A percentile compares a stretch with the other conserved stretches of the same genome.
Evolutionary conservation across 2,329 filamentous ascomycete species (phyloP).

Genomic region (Pseudogymnoascus sp.): DNA sequence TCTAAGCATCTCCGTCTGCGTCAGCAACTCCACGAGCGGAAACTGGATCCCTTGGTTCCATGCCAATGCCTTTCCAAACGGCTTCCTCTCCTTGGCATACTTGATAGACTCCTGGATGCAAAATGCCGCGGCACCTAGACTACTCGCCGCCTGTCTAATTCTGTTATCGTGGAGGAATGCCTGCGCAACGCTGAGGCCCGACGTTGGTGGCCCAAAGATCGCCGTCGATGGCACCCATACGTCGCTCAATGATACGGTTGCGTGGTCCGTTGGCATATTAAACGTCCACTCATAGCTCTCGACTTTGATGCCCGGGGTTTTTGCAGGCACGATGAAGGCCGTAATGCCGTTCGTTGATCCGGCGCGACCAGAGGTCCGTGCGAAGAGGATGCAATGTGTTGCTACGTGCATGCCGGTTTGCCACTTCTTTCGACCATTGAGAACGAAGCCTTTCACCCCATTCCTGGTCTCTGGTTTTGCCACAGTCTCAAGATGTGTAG

Average conservation of each 20-base stretch:
- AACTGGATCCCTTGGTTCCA: slow-evolving; percentile 57
- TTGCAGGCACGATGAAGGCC: slow-evolving; percentile 49
- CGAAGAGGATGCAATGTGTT: slow-evolving; percentile 55
- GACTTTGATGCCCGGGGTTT: slow-evolving; percentile 43
- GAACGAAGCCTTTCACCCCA: slow-evolving; percentile 40
- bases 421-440: slow-evolving; percentile 56
- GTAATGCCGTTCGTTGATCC: slow-evolving; percentile 49
- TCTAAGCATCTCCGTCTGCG: slow-evolving; percentile 53
- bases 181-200: slow-evolving; percentile 52
- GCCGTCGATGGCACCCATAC: slow-evolving; percentile 47
- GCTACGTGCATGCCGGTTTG: slow-evolving; percentile 55
- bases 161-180: slow-evolving; percentile 59
- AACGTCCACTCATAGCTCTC: slow-evolving; percentile 56
- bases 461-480: slow-evolving; percentile 37
- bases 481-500: slow-evolving; percentile 51
- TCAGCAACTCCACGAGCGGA: slow-evolving; percentile 52
- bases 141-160: slow-evolving; percentile 54
- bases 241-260: slow-evolving; percentile 47
- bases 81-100: slow-evolving; percentile 45
- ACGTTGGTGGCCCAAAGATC: slow-evolving; percentile 43
- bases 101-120: slow-evolving; percentile 49
- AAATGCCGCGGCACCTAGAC: slow-evolving; percentile 49
- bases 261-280: slow-evolving; percentile 60
- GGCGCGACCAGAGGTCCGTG: slow-evolving; percentile 44
- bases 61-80: slow-evolving; percentile 48